Evolutionary conservation across 306 rosid species (phyloP).

Genomic region (Adenanthera pavonina): DNA sequence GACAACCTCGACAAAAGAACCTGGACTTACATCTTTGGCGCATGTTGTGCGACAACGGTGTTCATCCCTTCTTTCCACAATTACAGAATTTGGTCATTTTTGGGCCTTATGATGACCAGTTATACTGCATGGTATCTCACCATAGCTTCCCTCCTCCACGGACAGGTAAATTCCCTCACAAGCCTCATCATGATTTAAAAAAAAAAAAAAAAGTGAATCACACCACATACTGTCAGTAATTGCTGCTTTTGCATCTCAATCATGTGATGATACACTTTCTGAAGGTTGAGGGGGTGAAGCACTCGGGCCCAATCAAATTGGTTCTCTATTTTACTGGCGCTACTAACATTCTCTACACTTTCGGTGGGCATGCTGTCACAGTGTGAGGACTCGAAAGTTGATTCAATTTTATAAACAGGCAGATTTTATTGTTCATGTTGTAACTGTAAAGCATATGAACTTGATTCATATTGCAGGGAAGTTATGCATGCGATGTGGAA

Average conservation of each 20-base stretch:
- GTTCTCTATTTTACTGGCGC: slow-evolving; percentile 81
- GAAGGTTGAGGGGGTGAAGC: slow-evolving; percentile 77
- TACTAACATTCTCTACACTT: slow-evolving; percentile 81
- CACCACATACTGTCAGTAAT: neutral
- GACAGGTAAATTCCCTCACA: slow-evolving; percentile 51
- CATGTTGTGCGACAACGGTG: slow-evolving; percentile 82
- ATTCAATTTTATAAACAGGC: neutral
- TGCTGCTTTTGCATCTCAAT: neutral
- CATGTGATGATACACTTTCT: neutral
- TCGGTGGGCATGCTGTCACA: slow-evolving; percentile 83
- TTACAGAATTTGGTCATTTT: slow-evolving; percentile 76
- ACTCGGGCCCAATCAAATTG: slow-evolving; percentile 70
- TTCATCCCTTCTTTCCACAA: slow-evolving; percentile 81
- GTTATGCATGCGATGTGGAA: slow-evolving; percentile 90
- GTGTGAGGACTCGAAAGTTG: slow-evolving; percentile 50
- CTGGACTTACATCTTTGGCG: slow-evolving; percentile 84
- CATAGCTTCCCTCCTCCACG: slow-evolving; percentile 71
- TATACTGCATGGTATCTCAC: slow-evolving; percentile 82
- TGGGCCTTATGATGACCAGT: slow-evolving; percentile 76
- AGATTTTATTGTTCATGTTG: neutral
- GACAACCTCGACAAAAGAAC: slow-evolving; percentile 85
- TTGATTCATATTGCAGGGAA: slow-evolving; percentile 49
- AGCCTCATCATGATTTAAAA: neutral
- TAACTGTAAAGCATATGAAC: neutral
- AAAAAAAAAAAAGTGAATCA: neutral